Evolutionary conservation across 2,329 filamentous ascomycete genomes (phyloP).

Genomic region (Exophiala spinifera): DNA sequence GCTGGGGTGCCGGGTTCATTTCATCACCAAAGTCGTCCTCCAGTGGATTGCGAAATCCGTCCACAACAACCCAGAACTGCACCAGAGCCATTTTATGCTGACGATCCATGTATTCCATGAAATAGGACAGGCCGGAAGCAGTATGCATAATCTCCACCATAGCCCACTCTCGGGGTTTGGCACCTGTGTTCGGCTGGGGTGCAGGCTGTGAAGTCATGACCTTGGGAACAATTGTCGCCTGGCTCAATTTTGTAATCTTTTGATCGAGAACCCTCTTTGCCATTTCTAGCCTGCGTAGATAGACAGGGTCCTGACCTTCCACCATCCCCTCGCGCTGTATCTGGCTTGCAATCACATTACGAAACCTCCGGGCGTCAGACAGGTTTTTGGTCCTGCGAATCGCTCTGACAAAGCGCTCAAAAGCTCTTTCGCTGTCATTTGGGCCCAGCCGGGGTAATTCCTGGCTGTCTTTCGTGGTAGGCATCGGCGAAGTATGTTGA

Average conservation of each 20-base stretch:
- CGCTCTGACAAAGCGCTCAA: constrained; percentile 88
- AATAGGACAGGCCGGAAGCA: constrained; percentile 87
- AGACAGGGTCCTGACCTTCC: constrained; percentile 78
- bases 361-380: constrained; percentile 86
- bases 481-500: constrained; percentile 82
- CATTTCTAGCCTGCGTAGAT: constrained; percentile 84
- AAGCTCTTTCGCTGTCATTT: constrained; percentile 83
- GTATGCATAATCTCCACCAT: constrained; percentile 85
- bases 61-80: constrained; percentile 97
- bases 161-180: constrained; percentile 65
- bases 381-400: constrained; percentile 87
- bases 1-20: constrained; percentile 31
- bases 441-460: constrained; percentile 76
- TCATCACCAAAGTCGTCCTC: constrained; percentile 78
- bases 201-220: constrained; percentile 30
- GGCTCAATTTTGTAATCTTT: constrained; percentile 76
- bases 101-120: constrained; percentile 99
- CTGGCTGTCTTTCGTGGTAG: constrained; percentile 61
- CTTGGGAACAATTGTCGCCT: constrained; percentile 49
- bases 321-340: constrained; percentile 77
- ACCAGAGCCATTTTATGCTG: constrained; percentile 82
- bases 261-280: constrained; percentile 87
- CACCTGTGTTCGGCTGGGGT: constrained; percentile 42
- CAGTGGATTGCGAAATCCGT: constrained; percentile 89
- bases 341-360: constrained; percentile 89